phyloP scores from a whole-genome alignment of 1,284 basidiomycete species.

The Peniophora sp. region DNA sequence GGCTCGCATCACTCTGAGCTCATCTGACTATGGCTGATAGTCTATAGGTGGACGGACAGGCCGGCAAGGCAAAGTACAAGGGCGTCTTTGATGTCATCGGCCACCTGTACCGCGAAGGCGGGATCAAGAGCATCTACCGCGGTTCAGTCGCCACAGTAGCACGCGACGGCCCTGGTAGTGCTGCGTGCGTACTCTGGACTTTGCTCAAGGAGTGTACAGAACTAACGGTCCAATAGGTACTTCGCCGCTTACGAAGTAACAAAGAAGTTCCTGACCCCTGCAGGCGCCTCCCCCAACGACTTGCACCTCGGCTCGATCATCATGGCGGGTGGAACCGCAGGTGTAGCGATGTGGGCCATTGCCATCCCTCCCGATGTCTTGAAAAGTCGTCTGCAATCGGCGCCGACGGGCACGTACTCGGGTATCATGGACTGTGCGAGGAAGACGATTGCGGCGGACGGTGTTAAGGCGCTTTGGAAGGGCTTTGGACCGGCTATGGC shows the following conservation, averaged over 20 bases:
- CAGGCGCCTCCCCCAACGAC: constrained; percentile 67
- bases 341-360: constrained; percentile 96
- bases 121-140: constrained; percentile 86
- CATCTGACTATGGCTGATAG: too few species aligned
- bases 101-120: constrained; percentile 93
- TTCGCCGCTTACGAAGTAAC: constrained; percentile 96
- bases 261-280: constrained; percentile 80
- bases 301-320: constrained; percentile 87
- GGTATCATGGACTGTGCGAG: constrained; percentile 90
- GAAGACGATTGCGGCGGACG: constrained; percentile 91
- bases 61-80: constrained; percentile 71
- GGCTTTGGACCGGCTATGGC: constrained; percentile 98
- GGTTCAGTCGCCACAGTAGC: constrained; percentile 90
- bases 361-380: constrained; percentile 94
- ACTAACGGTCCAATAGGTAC: constrained; percentile 50
- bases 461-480: constrained; percentile 87
- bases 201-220: neutral
- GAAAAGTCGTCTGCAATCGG: constrained; percentile 96
- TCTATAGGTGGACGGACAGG: constrained; percentile 82
- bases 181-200: constrained; percentile 60
- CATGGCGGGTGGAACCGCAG: constrained; percentile 89
- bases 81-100: constrained; percentile 90
- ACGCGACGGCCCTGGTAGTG: constrained; percentile 93
- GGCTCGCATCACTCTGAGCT: too few species aligned
- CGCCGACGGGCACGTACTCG: constrained; percentile 91